Conservation (phyloP, 768 basidiomycete species). For the Cyathus striatus region DNA sequence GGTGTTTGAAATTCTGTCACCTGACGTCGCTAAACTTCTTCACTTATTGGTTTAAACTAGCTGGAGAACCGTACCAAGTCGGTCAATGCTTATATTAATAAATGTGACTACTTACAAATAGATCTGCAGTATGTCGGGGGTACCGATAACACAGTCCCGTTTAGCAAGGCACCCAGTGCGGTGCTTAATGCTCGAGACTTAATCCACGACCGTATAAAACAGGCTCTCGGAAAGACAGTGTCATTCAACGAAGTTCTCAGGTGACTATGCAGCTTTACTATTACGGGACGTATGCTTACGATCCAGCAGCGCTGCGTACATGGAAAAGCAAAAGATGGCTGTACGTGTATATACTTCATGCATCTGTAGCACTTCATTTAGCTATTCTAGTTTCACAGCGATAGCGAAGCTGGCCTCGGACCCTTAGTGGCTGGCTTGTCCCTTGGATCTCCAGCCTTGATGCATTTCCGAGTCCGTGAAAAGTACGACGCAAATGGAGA, state of each 20-base stretch:
- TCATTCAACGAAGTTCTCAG: conserved; percentile 76
- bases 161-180: conserved; percentile 50
- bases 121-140: conserved; percentile 67
- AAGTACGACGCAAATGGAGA: conserved; percentile 26
- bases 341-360: conserved; percentile 32
- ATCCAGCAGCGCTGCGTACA: conserved; percentile 61
- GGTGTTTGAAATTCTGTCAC: conserved; percentile 15
- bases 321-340: conserved; percentile 83
- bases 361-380: background rate
- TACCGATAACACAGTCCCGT: conserved; percentile 66
- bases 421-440: conserved; percentile 73
- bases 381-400: conserved; percentile 64
- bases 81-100: conserved; percentile 3
- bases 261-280: conserved; percentile 14
- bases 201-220: conserved; percentile 49
- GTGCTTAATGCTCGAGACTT: conserved; percentile 53
- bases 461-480: conserved; percentile 65
- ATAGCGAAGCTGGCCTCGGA: conserved; percentile 70
- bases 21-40: conserved; percentile 1
- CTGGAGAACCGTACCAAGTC: conserved; percentile 79
- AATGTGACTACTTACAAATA: background rate
- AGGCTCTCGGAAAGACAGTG: conserved; percentile 33
- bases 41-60: conserved; percentile 25
- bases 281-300: conserved; percentile 1
- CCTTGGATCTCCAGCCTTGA: conserved; percentile 69